Percentiles rank a stretch among this genome's conserved stretches.
These are phyloP conservation scores for Dendrobium huoshanense DNA, from an alignment of 106 monocot species.

Conservation along the genomic window DNA sequence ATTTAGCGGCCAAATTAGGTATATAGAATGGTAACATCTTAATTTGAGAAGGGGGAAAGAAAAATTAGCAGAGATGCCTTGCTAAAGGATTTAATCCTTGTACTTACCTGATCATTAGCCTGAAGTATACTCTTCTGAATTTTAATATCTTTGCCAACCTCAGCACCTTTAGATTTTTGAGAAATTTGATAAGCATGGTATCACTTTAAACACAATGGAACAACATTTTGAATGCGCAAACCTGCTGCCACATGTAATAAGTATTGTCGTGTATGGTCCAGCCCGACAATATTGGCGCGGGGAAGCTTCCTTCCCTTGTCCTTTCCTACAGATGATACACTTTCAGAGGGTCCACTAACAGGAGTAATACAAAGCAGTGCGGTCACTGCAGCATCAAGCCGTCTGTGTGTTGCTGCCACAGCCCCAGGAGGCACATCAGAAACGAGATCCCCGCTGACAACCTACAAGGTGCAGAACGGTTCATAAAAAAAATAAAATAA, in stretches of 20 bases:
- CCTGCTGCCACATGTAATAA: constrained; percentile 84
- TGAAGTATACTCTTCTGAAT: constrained; percentile 71
- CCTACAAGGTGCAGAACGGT: constrained; percentile 25
- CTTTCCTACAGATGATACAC: constrained; percentile 69
- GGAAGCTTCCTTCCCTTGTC: constrained; percentile 83
- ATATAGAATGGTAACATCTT: not conserved
- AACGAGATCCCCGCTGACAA: constrained; percentile 90
- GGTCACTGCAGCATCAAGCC: constrained; percentile 89
- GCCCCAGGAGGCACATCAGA: constrained; percentile 91
- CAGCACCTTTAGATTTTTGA: constrained; percentile 44
- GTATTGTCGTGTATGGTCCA: constrained; percentile 75
- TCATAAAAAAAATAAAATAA: constrained; percentile 1
- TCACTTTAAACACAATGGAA: not conserved
- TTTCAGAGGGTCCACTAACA: constrained; percentile 70
- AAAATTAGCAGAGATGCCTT: not conserved
- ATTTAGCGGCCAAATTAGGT: not conserved
- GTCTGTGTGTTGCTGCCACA: constrained; percentile 92
- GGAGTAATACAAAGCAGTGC: constrained; percentile 74
- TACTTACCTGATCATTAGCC: constrained; percentile 73
- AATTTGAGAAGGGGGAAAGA: not conserved
- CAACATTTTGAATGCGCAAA: constrained; percentile 15
- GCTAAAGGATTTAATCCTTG: not conserved
- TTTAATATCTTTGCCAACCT: constrained; percentile 85
- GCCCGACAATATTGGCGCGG: constrained; percentile 71
- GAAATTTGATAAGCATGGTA: not conserved